Evolutionary conservation across 1,284 basidiomycete species (phyloP).

Genomic region (Leccinum subrobustum): DNA sequence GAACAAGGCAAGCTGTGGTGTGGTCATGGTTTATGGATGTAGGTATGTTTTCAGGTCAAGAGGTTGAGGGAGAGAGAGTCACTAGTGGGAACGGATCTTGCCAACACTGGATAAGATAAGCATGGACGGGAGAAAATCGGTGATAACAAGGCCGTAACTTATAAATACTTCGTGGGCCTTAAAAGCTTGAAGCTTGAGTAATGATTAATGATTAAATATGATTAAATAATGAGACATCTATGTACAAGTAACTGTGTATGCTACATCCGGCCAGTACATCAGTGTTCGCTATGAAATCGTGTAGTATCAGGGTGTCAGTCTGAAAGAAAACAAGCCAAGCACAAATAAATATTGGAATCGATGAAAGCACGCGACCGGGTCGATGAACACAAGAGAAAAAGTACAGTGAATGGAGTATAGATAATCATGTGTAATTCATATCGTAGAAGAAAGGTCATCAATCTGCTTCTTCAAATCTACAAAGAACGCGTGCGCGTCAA

Average conservation of each 20-base stretch:
- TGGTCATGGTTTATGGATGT: constrained; percentile 41
- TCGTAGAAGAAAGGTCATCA: constrained; percentile 57
- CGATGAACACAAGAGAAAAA: neutral
- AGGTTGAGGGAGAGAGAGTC: neutral
- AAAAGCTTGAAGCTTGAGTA: neutral
- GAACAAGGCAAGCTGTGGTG: constrained; percentile 79
- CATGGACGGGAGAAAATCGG: neutral
- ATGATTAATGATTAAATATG: no score
- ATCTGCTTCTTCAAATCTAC: constrained; percentile 53
- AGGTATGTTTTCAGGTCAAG: neutral
- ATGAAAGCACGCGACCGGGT: neutral
- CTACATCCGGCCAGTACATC: constrained; percentile 1
- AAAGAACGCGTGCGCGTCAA: constrained; percentile 58
- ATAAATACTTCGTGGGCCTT: neutral
- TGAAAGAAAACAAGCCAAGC: neutral
- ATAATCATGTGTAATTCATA: constrained; percentile 33
- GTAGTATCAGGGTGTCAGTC: neutral
- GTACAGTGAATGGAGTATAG: neutral
- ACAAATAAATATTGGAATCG: neutral
- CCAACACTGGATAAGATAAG: constrained; percentile 3
- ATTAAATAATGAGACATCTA: neutral
- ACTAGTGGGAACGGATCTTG: constrained; percentile 14
- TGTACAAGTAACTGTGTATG: constrained; percentile 1
- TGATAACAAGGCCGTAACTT: neutral
- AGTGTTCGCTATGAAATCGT: neutral